phyloP scores from a whole-genome alignment of 1,139 yeast genomes.

The Blastobotrys ciferrii region DNA sequence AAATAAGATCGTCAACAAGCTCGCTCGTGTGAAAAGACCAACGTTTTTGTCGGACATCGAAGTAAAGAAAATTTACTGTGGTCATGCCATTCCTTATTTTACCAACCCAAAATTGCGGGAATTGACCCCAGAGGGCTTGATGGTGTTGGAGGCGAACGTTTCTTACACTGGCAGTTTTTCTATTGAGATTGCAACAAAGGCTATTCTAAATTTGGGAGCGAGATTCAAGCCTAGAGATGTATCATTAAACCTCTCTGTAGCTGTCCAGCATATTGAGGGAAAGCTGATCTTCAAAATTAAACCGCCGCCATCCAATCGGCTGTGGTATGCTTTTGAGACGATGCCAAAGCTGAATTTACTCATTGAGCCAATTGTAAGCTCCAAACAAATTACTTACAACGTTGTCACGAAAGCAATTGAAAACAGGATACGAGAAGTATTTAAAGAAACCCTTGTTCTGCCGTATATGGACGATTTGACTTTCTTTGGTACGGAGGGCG shows the following conservation, averaged over 20 bases:
- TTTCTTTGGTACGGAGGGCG: constrained; percentile 60
- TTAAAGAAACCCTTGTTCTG: constrained; percentile 72
- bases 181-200: constrained; percentile 75
- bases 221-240: constrained; percentile 78
- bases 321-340: constrained; percentile 85
- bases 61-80: constrained; percentile 70
- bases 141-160: constrained; percentile 61
- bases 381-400: constrained; percentile 73
- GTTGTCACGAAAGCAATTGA: constrained; percentile 79
- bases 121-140: constrained; percentile 76
- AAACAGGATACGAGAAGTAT: constrained; percentile 71
- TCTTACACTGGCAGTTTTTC: constrained; percentile 72
- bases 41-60: constrained; percentile 82
- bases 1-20: constrained; percentile 62
- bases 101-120: constrained; percentile 69
- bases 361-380: constrained; percentile 85
- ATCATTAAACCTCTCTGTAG: constrained; percentile 69
- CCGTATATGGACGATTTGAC: constrained; percentile 89
- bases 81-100: constrained; percentile 75
- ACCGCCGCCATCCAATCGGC: constrained; percentile 84
- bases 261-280: constrained; percentile 68
- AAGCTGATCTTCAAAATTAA: constrained; percentile 67
- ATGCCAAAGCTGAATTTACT: constrained; percentile 74
- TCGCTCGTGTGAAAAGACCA: constrained; percentile 78
- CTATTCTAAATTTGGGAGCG: constrained; percentile 68